Evolutionary conservation across 1,284 basidiomycete species (phyloP).

Genomic region (Chalciporus sp.): DNA sequence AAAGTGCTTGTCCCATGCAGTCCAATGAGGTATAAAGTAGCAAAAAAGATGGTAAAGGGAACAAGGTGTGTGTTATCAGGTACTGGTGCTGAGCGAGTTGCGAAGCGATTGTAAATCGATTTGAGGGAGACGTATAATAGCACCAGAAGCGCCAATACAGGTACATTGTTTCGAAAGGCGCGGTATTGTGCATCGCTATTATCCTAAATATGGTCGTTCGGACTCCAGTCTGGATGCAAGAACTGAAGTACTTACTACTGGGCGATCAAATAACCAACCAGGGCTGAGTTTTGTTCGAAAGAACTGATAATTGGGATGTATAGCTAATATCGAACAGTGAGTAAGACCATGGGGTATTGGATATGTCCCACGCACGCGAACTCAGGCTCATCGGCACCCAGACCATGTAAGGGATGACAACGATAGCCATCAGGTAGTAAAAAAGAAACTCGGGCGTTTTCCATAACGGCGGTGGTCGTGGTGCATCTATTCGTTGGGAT

Average conservation of each 20-base stretch:
- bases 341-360: neutral
- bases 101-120: conserved; percentile 40
- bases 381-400: conserved; percentile 84
- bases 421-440: conserved; percentile 67
- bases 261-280: conserved; percentile 71
- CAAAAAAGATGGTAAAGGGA: conserved; percentile 63
- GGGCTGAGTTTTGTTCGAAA: conserved; percentile 63
- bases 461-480: conserved; percentile 64
- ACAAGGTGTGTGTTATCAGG: conserved; percentile 45
- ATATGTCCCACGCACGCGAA: conserved; percentile 52
- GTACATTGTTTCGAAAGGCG: conserved; percentile 76
- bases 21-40: conserved; percentile 69
- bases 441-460: conserved; percentile 79
- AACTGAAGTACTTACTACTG: conserved; percentile 53
- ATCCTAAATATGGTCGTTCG: conserved; percentile 55
- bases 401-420: conserved; percentile 77
- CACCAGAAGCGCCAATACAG: conserved; percentile 58
- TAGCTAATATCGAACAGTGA: conserved; percentile 44
- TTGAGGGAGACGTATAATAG: conserved; percentile 50
- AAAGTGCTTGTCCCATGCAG: conserved; percentile 88
- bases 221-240: neutral
- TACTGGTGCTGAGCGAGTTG: conserved; percentile 23
- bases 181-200: conserved; percentile 87
- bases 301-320: conserved; percentile 72
- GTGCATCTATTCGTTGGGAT: conserved; percentile 21